These are phyloP conservation scores for Coniochaeta hoffmannii DNA, from an alignment of 2,329 filamentous ascomycete species.

Conservation along the genomic window DNA sequence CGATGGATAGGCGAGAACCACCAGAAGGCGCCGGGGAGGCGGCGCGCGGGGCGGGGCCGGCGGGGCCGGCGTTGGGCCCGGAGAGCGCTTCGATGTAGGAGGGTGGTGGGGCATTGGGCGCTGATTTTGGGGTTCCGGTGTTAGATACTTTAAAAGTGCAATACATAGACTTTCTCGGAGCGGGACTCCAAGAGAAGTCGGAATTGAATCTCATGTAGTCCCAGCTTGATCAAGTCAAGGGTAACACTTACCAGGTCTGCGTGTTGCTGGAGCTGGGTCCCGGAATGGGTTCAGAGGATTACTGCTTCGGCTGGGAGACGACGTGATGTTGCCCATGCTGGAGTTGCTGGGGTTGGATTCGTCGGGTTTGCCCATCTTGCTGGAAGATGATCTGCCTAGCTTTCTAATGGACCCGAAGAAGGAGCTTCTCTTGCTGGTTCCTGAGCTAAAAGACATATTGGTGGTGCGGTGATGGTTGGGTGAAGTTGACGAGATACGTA, in stretches of 20 bases:
- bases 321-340: conserved; percentile 8
- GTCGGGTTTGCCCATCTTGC: conserved; percentile 12
- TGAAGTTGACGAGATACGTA: not conserved
- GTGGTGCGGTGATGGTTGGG: conserved; percentile 1
- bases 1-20: conserved; percentile 8
- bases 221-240: not conserved
- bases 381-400: conserved; percentile 15
- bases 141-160: no score
- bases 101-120: conserved; percentile 26
- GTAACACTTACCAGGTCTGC: conserved; percentile 12
- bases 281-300: conserved; percentile 10
- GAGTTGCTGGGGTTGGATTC: conserved; percentile 2
- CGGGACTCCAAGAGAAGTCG: no score
- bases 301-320: not conserved
- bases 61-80: conserved; percentile 8
- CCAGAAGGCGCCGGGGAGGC: conserved; percentile 16
- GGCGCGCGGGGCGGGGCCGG: conserved; percentile 6
- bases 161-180: no score
- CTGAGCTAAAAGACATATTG: conserved; percentile 14
- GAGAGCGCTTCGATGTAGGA: conserved; percentile 17
- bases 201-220: no score
- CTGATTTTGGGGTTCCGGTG: conserved; percentile 10
- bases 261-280: conserved; percentile 11
- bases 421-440: conserved; percentile 5
- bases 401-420: conserved; percentile 26